Base-by-base conservation (phyloP, 2,329 filamentous ascomycete species). In the Colletotrichum spaethianum region DNA sequence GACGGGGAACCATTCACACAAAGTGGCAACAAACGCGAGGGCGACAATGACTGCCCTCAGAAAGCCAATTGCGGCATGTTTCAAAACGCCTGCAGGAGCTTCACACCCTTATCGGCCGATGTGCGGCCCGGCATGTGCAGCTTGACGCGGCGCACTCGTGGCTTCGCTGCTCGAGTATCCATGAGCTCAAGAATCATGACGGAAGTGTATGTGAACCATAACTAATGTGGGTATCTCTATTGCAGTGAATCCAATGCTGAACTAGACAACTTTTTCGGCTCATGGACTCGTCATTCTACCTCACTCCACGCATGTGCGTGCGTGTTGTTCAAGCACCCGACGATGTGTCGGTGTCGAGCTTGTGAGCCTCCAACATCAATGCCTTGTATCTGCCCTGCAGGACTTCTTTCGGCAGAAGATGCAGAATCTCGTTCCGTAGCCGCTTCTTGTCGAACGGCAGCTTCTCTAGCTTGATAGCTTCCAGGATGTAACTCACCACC, bases 401-500 rank as follows among this genome's bases (percentile, higher is more conserved):
- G 16, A 76, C 50, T 2, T 72, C 66, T 8, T 71, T 65, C 2
- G 79, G 78, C 44, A 87, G 63, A 18, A 75, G 73, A 4, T 76
- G 71, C 26, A 89, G 75, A 4, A 91, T 78, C 63, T 89, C 85
- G 0, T 76, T 72, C 31, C 79, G 81, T 36, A 91, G 74, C 55
- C 88, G 83, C 7, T 78, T 75, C 55, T 78, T 82, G 16, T 88
- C 83, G 73, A 84, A 90, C 0, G 86, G 84, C 16, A 92, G 76
- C 18, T 80, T 82, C 75, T 91, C 90, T 7, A 80, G 55, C 57
- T 82, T 80, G 31, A 93, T 81, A 0, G 87, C 87, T 11, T 88
- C 83, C 2, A 92, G 78, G 11, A 94, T 88, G 75, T 93, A 93
- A 0, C 77, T 80, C 1, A 85, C 82, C 1, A 93, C 89, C 0